Evolutionary conservation across 139 green algal species (phyloP).

Genomic region (Micractinium conductrix): DNA sequence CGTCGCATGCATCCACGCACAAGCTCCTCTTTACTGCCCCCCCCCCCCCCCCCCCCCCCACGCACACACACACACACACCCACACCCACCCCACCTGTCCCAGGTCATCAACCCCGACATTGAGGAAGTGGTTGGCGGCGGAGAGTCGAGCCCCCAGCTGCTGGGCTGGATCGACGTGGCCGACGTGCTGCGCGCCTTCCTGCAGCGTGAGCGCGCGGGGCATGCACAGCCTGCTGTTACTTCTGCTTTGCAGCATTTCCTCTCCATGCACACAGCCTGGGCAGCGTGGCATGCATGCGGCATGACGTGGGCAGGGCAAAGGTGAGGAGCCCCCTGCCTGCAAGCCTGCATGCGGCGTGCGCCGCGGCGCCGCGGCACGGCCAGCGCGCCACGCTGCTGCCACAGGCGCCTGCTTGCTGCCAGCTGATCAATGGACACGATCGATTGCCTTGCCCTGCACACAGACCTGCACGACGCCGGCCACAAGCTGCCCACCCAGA

Average conservation of each 20-base stretch:
- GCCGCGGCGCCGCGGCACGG: too few relatives aligned
- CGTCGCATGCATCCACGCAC: too few relatives aligned
- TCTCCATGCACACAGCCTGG: too few relatives aligned
- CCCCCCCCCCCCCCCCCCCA: not conserved
- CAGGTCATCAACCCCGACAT: conserved; percentile 45
- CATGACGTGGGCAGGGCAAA: too few relatives aligned
- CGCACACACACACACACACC: too few relatives aligned
- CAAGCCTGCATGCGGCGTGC: too few relatives aligned
- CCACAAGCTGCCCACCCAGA: conserved; percentile 61
- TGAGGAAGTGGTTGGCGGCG: conserved; percentile 60
- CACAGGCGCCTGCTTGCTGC: not conserved
- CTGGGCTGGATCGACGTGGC: conserved; percentile 72
- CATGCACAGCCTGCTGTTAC: too few relatives aligned
- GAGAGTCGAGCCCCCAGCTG: conserved; percentile 48
- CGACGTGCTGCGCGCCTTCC: conserved; percentile 59
- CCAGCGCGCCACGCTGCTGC: too few relatives aligned
- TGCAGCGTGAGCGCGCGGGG: conserved; percentile 42
- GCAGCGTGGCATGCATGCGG: too few relatives aligned
- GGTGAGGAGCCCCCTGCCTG: too few relatives aligned
- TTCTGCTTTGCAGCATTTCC: not conserved
- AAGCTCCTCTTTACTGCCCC: not conserved
- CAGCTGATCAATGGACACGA: too few relatives aligned
- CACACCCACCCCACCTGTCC: not conserved
- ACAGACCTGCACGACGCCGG: conserved; percentile 47
- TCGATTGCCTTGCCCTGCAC: too few relatives aligned